These are phyloP conservation scores for Diaporthe sp. DNA, from an alignment of 2,329 filamentous ascomycete species.

Conservation along the genomic window DNA sequence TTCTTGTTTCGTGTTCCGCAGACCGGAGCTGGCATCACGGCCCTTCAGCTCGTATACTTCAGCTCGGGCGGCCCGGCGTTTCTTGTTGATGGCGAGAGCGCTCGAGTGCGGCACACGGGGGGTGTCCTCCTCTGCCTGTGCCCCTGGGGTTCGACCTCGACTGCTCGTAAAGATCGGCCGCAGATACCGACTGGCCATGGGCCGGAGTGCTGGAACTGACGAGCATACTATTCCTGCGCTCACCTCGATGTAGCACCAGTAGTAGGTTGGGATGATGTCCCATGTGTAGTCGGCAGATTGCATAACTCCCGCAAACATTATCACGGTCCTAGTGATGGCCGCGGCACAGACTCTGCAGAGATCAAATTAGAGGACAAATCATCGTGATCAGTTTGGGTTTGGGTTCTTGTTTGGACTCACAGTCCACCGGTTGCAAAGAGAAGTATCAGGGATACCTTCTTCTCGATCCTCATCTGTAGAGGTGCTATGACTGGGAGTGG, in stretches of 20 bases:
- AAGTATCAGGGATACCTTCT: conserved; percentile 5
- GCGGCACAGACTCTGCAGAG: neutral
- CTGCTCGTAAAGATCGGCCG: neutral
- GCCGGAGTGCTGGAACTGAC: conserved; percentile 5
- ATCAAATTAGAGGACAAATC: neutral
- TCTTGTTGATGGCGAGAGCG: neutral
- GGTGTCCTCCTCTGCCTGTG: neutral
- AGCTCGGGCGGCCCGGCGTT: neutral
- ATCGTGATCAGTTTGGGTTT: no score
- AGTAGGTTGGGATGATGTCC: conserved; percentile 16
- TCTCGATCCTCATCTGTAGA: conserved; percentile 8
- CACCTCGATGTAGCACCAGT: conserved; percentile 24
- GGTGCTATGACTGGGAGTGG: neutral
- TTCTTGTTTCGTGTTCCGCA: neutral
- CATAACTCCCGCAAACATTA: conserved; percentile 3
- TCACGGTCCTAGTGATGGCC: conserved; percentile 1
- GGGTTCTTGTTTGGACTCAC: neutral
- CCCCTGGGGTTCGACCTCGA: neutral
- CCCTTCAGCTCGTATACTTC: neutral
- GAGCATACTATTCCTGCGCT: conserved; percentile 11
- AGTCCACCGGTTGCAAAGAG: neutral
- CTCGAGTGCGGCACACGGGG: neutral
- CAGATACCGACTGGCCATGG: conserved; percentile 11
- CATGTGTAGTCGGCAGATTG: conserved; percentile 2
- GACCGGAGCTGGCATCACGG: neutral